Evolutionary conservation across 192 early-diverging fungal genomes (phyloP).

Genomic region (Cetraspora pellucida): DNA sequence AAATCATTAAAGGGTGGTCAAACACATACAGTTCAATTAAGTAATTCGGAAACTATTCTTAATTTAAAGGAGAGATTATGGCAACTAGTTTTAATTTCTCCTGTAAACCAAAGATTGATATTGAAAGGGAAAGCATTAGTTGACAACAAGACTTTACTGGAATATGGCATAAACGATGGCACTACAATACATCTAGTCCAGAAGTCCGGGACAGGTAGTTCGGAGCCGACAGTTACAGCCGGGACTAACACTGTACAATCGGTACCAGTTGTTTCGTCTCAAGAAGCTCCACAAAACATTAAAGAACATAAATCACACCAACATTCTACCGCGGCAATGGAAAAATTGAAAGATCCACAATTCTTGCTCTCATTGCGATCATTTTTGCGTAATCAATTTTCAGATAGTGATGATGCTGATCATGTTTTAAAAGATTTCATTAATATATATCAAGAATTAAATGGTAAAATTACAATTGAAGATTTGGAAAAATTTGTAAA

Average conservation of each 20-base stretch:
- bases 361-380: not conserved
- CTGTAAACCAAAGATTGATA: constrained; percentile 54
- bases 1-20: constrained; percentile 49
- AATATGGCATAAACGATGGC: constrained; percentile 50
- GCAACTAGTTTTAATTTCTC: constrained; percentile 37
- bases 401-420: not conserved
- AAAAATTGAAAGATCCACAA: constrained; percentile 20
- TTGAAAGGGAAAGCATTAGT: constrained; percentile 61
- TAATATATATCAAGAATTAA: constrained; percentile 1
- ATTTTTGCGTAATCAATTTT: constrained; percentile 5
- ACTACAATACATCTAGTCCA: constrained; percentile 54
- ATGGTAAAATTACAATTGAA: not conserved
- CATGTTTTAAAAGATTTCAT: constrained; percentile 15
- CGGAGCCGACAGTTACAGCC: constrained; percentile 1
- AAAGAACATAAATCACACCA: not conserved
- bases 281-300: not conserved
- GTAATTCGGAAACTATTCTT: constrained; percentile 42
- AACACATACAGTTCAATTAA: constrained; percentile 40
- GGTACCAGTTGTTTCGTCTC: not conserved
- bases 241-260: too few relatives aligned
- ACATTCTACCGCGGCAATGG: not conserved
- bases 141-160: constrained; percentile 55
- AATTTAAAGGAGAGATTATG: constrained; percentile 46
- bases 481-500: constrained; percentile 2
- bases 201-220: constrained; percentile 39